Evolutionary conservation across 2,329 filamentous ascomycete genomes (phyloP).

Genomic region (Chaetomium globosum): DNA sequence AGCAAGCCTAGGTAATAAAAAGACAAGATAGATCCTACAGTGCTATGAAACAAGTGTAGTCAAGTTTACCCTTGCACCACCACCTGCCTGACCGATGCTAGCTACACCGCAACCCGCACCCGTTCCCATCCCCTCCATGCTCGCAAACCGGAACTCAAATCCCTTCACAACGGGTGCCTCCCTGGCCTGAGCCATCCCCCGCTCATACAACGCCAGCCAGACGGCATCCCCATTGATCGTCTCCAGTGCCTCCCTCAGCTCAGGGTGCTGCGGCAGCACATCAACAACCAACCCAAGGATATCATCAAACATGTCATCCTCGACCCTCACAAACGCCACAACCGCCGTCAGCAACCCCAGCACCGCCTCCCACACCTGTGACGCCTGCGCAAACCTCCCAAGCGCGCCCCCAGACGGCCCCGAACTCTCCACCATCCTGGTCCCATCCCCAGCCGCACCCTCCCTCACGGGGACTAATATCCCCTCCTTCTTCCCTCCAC

Average conservation of each 20-base stretch:
- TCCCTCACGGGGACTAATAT: constrained; percentile 30
- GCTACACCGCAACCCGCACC: constrained; percentile 21
- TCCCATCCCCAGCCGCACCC: background rate
- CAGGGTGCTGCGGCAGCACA: constrained; percentile 48
- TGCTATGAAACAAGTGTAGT: background rate
- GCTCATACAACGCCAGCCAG: constrained; percentile 65
- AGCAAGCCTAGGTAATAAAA: background rate
- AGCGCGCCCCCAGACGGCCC: constrained; percentile 43
- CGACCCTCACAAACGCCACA: constrained; percentile 64
- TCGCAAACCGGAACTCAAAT: constrained; percentile 46
- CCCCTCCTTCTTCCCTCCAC: constrained; percentile 6
- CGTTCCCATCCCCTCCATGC: constrained; percentile 21
- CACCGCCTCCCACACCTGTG: constrained; percentile 66
- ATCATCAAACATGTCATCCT: constrained; percentile 71
- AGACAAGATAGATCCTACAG: background rate
- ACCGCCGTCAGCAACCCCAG: constrained; percentile 62
- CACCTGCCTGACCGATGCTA: background rate
- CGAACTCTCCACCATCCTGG: constrained; percentile 15
- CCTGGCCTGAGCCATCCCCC: constrained; percentile 46
- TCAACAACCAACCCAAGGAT: constrained; percentile 64
- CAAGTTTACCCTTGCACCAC: background rate
- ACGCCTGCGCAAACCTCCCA: constrained; percentile 62
- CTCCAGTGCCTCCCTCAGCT: constrained; percentile 62
- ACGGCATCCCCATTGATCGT: constrained; percentile 72
- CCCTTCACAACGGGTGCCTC: constrained; percentile 50